Base-by-base conservation (phyloP, 768 basidiomycete genomes). In the Leccinum arenicola region DNA sequence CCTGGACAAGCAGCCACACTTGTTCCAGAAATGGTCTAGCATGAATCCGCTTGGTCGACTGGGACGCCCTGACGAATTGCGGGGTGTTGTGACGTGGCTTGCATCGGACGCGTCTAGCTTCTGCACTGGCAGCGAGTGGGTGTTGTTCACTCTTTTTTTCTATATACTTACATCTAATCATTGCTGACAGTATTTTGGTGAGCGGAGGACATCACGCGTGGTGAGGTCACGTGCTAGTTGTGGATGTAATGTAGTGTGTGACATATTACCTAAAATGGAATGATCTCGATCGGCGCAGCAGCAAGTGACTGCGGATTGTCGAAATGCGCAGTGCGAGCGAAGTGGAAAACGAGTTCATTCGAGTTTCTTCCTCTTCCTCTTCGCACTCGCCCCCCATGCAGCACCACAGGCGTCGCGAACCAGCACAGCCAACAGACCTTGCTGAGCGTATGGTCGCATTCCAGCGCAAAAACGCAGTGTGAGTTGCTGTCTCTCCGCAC, bases 61-160 rank as follows among this genome's bases (percentile, higher is more conserved):
- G 33, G 89, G 89, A 5, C 75, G 86, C 9, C 81, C 85, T 0
- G 88, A 91, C 65, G 89, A 92, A 71, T 66, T 91, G 67, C 78
- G 89, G 1, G 89, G 90, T 1, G 87, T 89, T 1, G 76, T 83
- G 50, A 74, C 81, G 0, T 91, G 89, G 89, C 74, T 91, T 9
- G 85, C 88, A 27, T 84, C 83, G 62, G 88, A 90, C 58, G 88
- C 89, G 50, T 88, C 86, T 4, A 87, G 82, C 31, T 91, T 86
- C 69, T 89, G 87, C 66, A 91, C 90, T 0, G 88, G 89, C 1
- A 89, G 88, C 86, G 89, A 91, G 88, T 91, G 66, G 55, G 88
- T 84, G 3, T 9, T 1, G n/a, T 9, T 19, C n/a, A 19, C 17
- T 45, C 45, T 0, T 40, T 36, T 35, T 38, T 8, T 17, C n/a